These are phyloP conservation scores for Phytopythium mirpurense DNA, from an alignment of 352 stramenopile species.

Conservation along the genomic window DNA sequence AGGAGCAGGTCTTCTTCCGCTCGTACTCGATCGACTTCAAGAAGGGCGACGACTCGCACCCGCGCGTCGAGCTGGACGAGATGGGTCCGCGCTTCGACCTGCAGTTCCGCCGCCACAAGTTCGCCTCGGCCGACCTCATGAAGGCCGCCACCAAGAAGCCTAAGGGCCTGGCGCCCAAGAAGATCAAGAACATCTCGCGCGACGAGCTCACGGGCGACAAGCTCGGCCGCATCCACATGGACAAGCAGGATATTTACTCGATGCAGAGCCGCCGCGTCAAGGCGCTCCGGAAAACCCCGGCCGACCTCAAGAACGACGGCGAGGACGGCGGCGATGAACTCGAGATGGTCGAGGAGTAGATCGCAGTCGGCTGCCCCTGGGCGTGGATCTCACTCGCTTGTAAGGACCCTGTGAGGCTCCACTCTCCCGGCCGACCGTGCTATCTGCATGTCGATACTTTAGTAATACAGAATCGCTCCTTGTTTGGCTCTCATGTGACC, in stretches of 20 bases:
- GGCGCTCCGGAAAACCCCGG: constrained; percentile 86
- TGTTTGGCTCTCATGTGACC: neutral
- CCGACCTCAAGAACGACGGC: constrained; percentile 63
- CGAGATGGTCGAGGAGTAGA: constrained; percentile 49
- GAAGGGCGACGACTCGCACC: constrained; percentile 77
- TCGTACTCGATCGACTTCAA: constrained; percentile 97
- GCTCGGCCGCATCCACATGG: constrained; percentile 97
- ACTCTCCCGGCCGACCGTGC: neutral
- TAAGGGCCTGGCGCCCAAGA: constrained; percentile 90
- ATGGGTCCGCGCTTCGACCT: constrained; percentile 90
- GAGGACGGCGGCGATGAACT: constrained; percentile 26
- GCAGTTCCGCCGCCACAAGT: constrained; percentile 92
- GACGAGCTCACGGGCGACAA: constrained; percentile 98
- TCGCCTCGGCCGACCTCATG: constrained; percentile 93
- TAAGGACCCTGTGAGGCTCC: neutral
- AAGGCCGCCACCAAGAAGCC: constrained; percentile 94
- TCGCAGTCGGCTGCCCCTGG: neutral
- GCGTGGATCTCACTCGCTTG: too few species aligned
- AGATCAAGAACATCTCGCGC: constrained; percentile 97
- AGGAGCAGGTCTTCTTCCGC: constrained; percentile 91
- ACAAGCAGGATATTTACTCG: constrained; percentile 96
- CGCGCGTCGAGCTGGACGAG: constrained; percentile 85
- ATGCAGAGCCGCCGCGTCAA: constrained; percentile 95
- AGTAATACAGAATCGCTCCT: constrained; percentile 5
- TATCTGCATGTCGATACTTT: constrained; percentile 8